Evolutionary conservation across 2,329 filamentous ascomycete species (phyloP), one percentile per base, ranked within the genome.

Genomic region (Hypoxylon sp.): DNA sequence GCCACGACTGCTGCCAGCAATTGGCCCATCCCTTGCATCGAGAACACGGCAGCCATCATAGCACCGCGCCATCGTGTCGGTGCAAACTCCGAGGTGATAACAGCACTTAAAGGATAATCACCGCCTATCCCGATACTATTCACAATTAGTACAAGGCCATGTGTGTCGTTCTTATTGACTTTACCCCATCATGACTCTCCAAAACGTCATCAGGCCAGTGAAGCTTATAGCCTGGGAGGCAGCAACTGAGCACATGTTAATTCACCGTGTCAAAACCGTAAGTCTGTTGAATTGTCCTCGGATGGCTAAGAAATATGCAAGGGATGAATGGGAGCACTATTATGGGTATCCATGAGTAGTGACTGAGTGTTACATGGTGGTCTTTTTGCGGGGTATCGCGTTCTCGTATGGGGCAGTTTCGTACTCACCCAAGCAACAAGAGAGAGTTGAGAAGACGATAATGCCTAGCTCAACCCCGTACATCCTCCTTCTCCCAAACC

Each of bases 71-170:
- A 94, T 74, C 91, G 89, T 11, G 92, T 95, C 2, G 92, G 93
- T 7, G 92, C 92, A 77, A 95, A 95, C 85, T 96, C 93, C 10
- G 92, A 91, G 4, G 92, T 95, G 72, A 95, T 95, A 59, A 96
- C 91, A 0, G 91, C 91, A 50, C 89, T 92, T 6, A 96, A 83
- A 1, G 93, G 93, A 78, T 96, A 96, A 76, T 96, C 93, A 68
- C 92, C 93, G 72, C 93, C 92, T 56, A 94, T 93, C 31, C 91
- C 92, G 66, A 94, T 85, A 37, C 92, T 92, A 20, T 3, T 22
- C 6, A n/a, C 20, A 4, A 46, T 75, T 66, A 73, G 69, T 35
- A 65, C 14, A 35, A 31, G 56, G 33, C 61, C n/a, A 11, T 54
- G 2, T 14, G 22, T 6, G 25, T 33, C 44, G 40, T 22, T 60